Evolutionary conservation across 306 rosid species (phyloP).

Genomic region (Carpinus viminea): DNA sequence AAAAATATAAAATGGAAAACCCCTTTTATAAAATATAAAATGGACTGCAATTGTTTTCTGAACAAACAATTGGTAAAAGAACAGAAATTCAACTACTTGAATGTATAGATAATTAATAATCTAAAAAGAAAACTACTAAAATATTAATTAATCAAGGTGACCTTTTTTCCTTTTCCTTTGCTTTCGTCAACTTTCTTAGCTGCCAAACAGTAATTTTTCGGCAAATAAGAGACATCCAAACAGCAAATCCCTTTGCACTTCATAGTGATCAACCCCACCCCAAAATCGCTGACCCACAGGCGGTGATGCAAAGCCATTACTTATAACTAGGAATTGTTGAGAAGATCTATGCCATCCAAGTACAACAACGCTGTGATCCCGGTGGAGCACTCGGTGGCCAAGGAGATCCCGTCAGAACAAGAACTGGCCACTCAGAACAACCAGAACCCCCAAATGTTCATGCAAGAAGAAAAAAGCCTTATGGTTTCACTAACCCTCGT

Average conservation of each 20-base stretch:
- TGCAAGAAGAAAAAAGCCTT: constrained; percentile 37
- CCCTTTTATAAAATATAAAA: too few species aligned
- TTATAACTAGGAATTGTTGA: constrained; percentile 52
- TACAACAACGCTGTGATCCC: constrained; percentile 19
- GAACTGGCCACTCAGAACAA: not conserved
- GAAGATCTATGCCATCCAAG: constrained; percentile 28
- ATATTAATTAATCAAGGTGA: too few species aligned
- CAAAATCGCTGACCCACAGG: constrained; percentile 73
- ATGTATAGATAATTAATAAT: not conserved
- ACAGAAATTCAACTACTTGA: not conserved
- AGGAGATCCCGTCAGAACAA: constrained; percentile 36
- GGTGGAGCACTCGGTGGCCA: constrained; percentile 18
- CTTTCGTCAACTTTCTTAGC: not conserved
- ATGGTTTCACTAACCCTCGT: too few species aligned
- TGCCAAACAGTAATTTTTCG: constrained; percentile 39
- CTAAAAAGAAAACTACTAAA: not conserved
- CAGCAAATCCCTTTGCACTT: constrained; percentile 67
- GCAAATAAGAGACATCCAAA: constrained; percentile 85
- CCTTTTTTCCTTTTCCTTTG: too few species aligned
- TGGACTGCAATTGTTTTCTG: not conserved
- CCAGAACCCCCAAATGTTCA: constrained; percentile 45
- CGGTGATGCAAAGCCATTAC: constrained; percentile 59
- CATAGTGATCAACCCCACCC: constrained; percentile 75
- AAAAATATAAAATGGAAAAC: not conserved
- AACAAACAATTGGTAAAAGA: not conserved